Evolutionary conservation across 1,284 basidiomycete species (phyloP).

Genomic region (Boletellus deceptivus): DNA sequence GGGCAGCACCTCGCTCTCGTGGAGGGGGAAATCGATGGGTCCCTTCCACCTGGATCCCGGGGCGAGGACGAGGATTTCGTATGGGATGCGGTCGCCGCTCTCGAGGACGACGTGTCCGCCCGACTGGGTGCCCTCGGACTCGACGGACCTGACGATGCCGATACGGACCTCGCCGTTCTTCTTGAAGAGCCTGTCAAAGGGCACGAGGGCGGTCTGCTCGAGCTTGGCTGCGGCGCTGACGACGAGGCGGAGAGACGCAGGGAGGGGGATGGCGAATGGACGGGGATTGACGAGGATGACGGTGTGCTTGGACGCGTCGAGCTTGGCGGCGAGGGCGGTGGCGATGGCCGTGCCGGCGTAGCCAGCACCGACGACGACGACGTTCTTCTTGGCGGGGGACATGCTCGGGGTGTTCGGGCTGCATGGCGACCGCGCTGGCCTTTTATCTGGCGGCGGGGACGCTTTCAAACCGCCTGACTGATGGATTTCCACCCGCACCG

Average conservation of each 20-base stretch:
- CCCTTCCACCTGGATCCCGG: slow-evolving; percentile 57
- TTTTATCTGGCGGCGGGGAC: too few species aligned
- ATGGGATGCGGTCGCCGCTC: slow-evolving; percentile 48
- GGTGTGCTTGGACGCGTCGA: slow-evolving; percentile 37
- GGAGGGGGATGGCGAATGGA: slow-evolving; percentile 38
- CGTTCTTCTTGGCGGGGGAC: slow-evolving; percentile 14
- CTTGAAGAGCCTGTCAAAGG: slow-evolving; percentile 47
- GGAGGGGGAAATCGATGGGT: slow-evolving; percentile 45
- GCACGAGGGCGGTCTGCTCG: slow-evolving; percentile 40
- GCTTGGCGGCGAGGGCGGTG: slow-evolving; percentile 36
- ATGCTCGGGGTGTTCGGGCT: slow-evolving; percentile 4
- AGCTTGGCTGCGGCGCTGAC: slow-evolving; percentile 39
- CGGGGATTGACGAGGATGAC: slow-evolving; percentile 42
- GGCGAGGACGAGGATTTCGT: slow-evolving; percentile 54
- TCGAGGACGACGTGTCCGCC: slow-evolving; percentile 47
- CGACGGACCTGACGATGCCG: slow-evolving; percentile 45
- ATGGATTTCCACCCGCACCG: background rate
- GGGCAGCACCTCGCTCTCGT: slow-evolving; percentile 37
- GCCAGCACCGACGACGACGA: slow-evolving; percentile 49
- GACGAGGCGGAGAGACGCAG: slow-evolving; percentile 39
- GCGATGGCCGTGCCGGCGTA: slow-evolving; percentile 35
- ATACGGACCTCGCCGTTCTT: slow-evolving; percentile 46
- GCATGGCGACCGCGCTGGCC: too few species aligned
- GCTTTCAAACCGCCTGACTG: background rate
- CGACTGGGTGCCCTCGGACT: slow-evolving; percentile 35